Percentiles rank a stretch among this genome's conserved stretches.
Evolutionary conservation across 1,284 basidiomycete genomes (phyloP).

Genomic region (Cryptococcus sp.): DNA sequence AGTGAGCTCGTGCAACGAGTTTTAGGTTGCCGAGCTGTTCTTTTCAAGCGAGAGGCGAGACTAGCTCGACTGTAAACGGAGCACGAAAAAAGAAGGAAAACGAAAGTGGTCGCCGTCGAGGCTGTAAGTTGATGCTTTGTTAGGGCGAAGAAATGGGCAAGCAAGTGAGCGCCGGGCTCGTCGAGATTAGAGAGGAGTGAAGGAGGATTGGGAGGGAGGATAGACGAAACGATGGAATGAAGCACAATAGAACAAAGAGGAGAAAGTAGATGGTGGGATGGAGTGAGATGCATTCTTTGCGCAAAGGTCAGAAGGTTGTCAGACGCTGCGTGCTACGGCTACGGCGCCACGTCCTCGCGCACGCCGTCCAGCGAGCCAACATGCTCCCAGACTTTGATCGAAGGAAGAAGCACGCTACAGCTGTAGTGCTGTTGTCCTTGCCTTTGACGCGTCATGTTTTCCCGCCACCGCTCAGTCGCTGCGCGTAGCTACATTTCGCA

Average conservation of each 20-base stretch:
- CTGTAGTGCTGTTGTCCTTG: no score
- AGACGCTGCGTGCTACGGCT: background rate
- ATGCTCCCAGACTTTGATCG: no score
- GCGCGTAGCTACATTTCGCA: background rate
- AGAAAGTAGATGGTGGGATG: background rate
- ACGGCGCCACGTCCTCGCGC: no score
- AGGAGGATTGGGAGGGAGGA: constrained; percentile 1
- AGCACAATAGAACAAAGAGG: constrained; percentile 3
- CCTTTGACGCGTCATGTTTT: background rate
- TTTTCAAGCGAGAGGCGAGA: background rate
- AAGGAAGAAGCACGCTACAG: no score
- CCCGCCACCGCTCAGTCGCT: background rate
- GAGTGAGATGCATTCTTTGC: background rate
- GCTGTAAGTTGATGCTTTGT: constrained; percentile 33
- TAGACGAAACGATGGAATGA: constrained; percentile 1
- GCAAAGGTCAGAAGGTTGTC: background rate
- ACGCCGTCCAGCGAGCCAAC: no score
- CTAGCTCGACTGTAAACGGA: background rate
- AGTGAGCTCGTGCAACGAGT: background rate
- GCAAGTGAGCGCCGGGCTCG: constrained; percentile 4
- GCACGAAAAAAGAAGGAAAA: constrained; percentile 7
- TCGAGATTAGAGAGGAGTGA: constrained; percentile 8
- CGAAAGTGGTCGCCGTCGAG: constrained; percentile 37
- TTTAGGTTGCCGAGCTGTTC: no score
- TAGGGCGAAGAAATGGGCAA: constrained; percentile 13